Conservation (phyloP, 257 asterid species). For the Echium plantagineum region DNA sequence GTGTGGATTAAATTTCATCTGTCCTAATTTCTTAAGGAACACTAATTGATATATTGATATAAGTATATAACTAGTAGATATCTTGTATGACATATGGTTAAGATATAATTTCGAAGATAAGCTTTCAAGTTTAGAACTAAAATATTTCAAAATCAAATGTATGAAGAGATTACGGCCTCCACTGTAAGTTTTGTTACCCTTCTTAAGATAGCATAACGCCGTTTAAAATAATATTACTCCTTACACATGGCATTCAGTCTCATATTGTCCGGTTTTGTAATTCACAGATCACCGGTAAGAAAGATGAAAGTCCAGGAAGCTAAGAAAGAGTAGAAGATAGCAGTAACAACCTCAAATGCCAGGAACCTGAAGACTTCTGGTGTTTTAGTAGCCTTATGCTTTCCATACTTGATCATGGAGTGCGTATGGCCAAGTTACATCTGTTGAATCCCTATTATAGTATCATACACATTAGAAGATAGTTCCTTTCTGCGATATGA, state of each 20-base stretch:
- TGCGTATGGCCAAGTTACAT: no score
- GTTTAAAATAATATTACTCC: no score
- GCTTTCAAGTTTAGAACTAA: neutral
- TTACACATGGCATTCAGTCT: no score
- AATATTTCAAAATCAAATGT: no score
- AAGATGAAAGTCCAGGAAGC: conserved; percentile 20
- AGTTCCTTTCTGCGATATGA: no score
- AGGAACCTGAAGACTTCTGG: neutral
- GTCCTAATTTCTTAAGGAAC: neutral
- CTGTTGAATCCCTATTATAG: no score
- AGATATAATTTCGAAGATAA: neutral
- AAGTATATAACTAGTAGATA: no score
- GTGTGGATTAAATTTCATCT: neutral
- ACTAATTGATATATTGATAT: neutral
- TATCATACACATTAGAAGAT: no score
- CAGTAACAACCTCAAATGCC: conserved; percentile 5
- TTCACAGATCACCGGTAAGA: conserved; percentile 21
- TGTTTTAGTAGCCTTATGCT: neutral
- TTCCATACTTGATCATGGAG: no score
- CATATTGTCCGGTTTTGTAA: neutral
- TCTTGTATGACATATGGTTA: neutral
- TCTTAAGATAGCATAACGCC: no score
- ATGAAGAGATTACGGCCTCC: neutral
- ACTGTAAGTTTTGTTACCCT: no score
- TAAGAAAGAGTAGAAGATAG: conserved; percentile 24